Evolutionary conservation across 2,329 filamentous ascomycete genomes (phyloP).

Genomic region (Thielaviopsis populi): DNA sequence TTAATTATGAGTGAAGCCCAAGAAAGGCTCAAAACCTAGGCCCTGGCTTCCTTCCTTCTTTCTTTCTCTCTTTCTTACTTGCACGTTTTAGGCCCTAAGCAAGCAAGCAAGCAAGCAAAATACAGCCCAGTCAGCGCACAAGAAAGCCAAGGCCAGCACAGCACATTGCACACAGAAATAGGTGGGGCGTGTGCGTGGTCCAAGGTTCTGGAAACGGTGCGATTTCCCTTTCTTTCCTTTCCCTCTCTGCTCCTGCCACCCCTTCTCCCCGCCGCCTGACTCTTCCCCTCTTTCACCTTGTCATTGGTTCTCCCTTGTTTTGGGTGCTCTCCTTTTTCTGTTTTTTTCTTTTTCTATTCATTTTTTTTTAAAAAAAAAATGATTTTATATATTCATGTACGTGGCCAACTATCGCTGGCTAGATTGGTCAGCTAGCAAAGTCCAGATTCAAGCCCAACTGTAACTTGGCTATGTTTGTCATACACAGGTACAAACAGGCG

Average conservation of each 20-base stretch:
- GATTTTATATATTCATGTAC: neutral
- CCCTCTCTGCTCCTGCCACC: neutral
- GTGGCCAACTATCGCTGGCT: neutral
- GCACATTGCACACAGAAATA: neutral
- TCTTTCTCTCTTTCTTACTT: neutral
- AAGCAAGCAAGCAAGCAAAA: neutral
- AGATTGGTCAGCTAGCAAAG: neutral
- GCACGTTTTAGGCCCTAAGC: neutral
- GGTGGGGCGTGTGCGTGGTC: neutral
- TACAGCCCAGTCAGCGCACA: neutral
- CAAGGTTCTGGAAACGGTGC: neutral
- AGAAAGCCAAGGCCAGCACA: neutral
- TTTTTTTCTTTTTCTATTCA: too few species aligned
- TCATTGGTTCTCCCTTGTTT: too few species aligned
- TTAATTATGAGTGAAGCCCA: neutral
- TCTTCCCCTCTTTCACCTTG: neutral
- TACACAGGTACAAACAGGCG: neutral
- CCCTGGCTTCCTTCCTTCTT: too few species aligned
- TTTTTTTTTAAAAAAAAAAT: too few species aligned
- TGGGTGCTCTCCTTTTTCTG: neutral
- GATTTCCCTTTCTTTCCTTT: neutral
- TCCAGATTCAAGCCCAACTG: neutral
- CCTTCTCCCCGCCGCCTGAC: neutral
- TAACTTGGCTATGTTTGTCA: neutral
- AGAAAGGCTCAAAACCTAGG: neutral